These are phyloP conservation scores for Fusarium foetens DNA, from an alignment of 2,329 filamentous ascomycete genomes.

Conservation along the genomic window DNA sequence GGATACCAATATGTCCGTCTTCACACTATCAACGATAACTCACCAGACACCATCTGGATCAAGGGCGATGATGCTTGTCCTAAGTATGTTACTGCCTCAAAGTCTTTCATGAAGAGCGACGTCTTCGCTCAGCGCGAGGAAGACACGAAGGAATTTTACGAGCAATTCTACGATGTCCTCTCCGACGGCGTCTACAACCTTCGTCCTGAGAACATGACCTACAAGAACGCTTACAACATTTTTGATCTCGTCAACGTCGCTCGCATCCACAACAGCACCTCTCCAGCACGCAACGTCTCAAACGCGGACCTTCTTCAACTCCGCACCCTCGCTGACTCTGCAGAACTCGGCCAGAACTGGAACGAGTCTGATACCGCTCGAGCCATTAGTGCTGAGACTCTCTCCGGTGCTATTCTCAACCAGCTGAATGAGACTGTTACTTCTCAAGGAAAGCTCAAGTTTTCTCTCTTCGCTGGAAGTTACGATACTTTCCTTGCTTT, in stretches of 20 bases:
- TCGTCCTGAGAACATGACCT: slow-evolving; percentile 47
- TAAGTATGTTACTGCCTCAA: slow-evolving; percentile 40
- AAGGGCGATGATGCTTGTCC: slow-evolving; percentile 51
- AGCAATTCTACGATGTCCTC: slow-evolving; percentile 45
- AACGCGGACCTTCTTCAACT: slow-evolving; percentile 49
- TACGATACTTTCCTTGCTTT: slow-evolving; percentile 53
- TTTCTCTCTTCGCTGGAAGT: slow-evolving; percentile 49
- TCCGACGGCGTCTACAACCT: slow-evolving; percentile 47
- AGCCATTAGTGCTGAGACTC: slow-evolving; percentile 47
- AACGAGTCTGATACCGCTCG: slow-evolving; percentile 45
- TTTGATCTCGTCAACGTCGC: slow-evolving; percentile 52
- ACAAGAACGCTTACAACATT: slow-evolving; percentile 50
- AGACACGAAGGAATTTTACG: slow-evolving; percentile 47
- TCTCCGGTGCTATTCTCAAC: slow-evolving; percentile 45
- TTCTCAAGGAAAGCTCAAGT: slow-evolving; percentile 47
- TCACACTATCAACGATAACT: slow-evolving; percentile 46
- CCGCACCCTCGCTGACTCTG: slow-evolving; percentile 48
- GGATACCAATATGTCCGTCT: slow-evolving; percentile 51
- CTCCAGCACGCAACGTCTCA: slow-evolving; percentile 46
- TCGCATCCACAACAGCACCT: slow-evolving; percentile 48
- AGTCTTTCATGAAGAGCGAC: slow-evolving; percentile 45
- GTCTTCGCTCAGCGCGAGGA: slow-evolving; percentile 41
- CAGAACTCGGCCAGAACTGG: slow-evolving; percentile 48
- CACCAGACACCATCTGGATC: slow-evolving; percentile 51
- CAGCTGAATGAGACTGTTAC: slow-evolving; percentile 48